Conservation (phyloP, 1,139 yeast genomes). For the Suhomyces kunorum region DNA sequence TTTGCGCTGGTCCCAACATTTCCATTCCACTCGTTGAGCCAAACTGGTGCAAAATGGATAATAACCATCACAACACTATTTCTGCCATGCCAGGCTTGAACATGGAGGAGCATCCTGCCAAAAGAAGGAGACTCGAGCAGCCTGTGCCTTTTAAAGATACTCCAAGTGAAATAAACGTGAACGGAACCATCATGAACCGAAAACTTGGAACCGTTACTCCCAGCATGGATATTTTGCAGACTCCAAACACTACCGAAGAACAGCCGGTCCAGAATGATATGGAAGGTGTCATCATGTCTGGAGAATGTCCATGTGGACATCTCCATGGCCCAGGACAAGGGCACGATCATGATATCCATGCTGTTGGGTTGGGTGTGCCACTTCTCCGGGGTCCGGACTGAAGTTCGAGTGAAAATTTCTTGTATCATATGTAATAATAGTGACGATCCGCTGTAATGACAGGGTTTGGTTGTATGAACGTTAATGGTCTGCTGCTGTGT, state of each 20-base stretch:
- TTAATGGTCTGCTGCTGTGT: no score
- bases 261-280: neutral
- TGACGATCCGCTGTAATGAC: no score
- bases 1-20: neutral
- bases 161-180: slow-evolving; percentile 2
- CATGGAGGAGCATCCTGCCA: slow-evolving; percentile 5
- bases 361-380: slow-evolving; percentile 33
- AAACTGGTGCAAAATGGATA: no score
- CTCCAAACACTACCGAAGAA: neutral
- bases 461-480: no score
- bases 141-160: slow-evolving; percentile 11
- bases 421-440: slow-evolving; percentile 4
- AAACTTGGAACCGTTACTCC: slow-evolving; percentile 16
- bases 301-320: slow-evolving; percentile 36
- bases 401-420: neutral
- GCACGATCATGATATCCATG: slow-evolving; percentile 29
- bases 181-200: slow-evolving; percentile 14
- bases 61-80: neutral
- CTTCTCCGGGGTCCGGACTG: slow-evolving; percentile 40
- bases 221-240: slow-evolving; percentile 1
- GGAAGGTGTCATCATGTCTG: slow-evolving; percentile 2
- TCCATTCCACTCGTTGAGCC: neutral
- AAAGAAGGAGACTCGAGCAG: slow-evolving; percentile 15
- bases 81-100: neutral
- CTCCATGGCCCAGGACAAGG: slow-evolving; percentile 41